A percentile compares a stretch with the other conserved stretches of the same genome.
phyloP scores from a whole-genome alignment of 768 basidiomycete species.

The Dictyophora rubrovolvata region DNA sequence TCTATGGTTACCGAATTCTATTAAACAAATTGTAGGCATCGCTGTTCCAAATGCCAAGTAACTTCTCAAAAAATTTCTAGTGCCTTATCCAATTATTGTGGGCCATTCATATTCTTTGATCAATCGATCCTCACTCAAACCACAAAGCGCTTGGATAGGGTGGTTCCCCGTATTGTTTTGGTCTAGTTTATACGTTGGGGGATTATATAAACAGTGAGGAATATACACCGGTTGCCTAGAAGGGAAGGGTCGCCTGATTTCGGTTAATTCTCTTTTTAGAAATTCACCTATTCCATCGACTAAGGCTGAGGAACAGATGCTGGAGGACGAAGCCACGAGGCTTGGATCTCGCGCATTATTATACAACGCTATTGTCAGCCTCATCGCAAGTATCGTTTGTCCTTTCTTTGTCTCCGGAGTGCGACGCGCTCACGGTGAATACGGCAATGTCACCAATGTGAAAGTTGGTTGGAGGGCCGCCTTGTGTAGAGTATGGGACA shows the following conservation, averaged over 20 bases:
- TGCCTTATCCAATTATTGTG: slow-evolving; percentile 77
- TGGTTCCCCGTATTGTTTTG: slow-evolving; percentile 95
- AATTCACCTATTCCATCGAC: slow-evolving; percentile 4
- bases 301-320: slow-evolving; percentile 14
- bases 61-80: slow-evolving; percentile 24
- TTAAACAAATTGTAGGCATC: slow-evolving; percentile 67
- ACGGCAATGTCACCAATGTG: slow-evolving; percentile 6
- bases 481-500: not conserved
- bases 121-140: not conserved
- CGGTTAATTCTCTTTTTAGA: not conserved
- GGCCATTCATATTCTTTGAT: slow-evolving; percentile 19
- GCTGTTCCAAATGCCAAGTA: slow-evolving; percentile 9
- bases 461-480: slow-evolving; percentile 2
- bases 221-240: slow-evolving; percentile 12
- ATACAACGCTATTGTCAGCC: slow-evolving; percentile 58
- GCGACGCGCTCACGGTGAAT: not conserved
- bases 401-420: slow-evolving; percentile 46
- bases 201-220: slow-evolving; percentile 57
- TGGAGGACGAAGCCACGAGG: slow-evolving; percentile 65
- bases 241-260: not conserved
- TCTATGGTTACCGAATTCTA: slow-evolving; percentile 56
- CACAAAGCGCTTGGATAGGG: slow-evolving; percentile 61
- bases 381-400: slow-evolving; percentile 56
- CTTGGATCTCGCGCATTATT: slow-evolving; percentile 80
- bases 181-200: slow-evolving; percentile 78